These are phyloP conservation scores for maize (Zea mays) DNA, from an alignment of 176 grass and related monocot species.

Conservation along the genomic window DNA sequence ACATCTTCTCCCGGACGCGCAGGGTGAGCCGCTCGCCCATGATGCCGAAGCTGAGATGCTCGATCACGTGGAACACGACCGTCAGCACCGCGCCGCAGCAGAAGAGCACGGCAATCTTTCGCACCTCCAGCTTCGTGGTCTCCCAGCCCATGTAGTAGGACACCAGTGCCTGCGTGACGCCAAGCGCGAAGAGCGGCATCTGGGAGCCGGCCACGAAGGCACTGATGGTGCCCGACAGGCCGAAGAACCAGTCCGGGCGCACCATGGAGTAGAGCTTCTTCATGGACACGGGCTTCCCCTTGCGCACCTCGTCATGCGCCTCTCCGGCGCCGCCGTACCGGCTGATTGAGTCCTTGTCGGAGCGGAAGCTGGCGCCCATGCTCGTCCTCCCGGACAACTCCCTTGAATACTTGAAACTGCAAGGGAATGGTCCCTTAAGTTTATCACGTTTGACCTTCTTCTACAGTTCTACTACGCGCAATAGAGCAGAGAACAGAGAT, in stretches of 20 bases:
- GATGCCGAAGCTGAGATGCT: constrained; percentile 94
- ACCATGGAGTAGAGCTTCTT: constrained; percentile 88
- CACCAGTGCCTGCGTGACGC: constrained; percentile 84
- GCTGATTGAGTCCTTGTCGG: constrained; percentile 85
- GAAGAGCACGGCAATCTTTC: constrained; percentile 81
- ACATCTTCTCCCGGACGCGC: constrained; percentile 84
- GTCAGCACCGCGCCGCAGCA: constrained; percentile 67
- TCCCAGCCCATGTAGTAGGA: constrained; percentile 99
- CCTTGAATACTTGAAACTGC: constrained; percentile 74
- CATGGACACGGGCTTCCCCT: constrained; percentile 68
- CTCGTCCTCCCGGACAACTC: constrained; percentile 75
- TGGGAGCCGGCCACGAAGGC: constrained; percentile 79
- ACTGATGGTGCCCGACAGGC: constrained; percentile 67
- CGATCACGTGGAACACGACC: constrained; percentile 69
- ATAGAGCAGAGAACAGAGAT: too few species aligned
- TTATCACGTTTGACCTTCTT: neutral
- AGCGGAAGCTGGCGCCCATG: constrained; percentile 78
- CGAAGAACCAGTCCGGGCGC: constrained; percentile 78
- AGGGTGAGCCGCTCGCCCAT: constrained; percentile 94
- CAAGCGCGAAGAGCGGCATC: constrained; percentile 89
- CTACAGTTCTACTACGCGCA: too few species aligned
- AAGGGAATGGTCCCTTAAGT: neutral
- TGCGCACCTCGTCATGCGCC: constrained; percentile 44
- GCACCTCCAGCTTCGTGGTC: constrained; percentile 74
- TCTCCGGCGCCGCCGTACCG: constrained; percentile 39